A percentile compares a stretch with the other conserved stretches of the same genome.
Evolutionary conservation across 2,329 filamentous ascomycete genomes (phyloP).

Genomic region (Sphaerulina vaccinii): DNA sequence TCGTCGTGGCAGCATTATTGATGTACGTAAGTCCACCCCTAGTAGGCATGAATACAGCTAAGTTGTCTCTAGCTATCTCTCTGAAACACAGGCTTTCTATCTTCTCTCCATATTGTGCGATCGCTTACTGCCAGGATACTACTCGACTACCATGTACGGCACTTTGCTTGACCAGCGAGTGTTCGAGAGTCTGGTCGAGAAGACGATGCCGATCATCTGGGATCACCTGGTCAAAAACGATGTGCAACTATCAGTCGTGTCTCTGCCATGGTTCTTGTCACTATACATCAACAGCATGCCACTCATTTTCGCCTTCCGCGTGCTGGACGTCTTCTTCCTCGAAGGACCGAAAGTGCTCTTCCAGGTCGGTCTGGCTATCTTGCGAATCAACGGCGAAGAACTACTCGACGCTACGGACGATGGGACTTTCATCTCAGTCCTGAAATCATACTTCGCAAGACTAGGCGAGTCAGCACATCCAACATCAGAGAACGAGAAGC

Average conservation of each 20-base stretch:
- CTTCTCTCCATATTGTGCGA: conserved; percentile 89
- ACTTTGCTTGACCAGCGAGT: conserved; percentile 95
- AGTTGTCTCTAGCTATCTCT: conserved; percentile 70
- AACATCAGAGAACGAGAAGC: conserved; percentile 89
- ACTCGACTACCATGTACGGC: conserved; percentile 98
- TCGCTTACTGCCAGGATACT: conserved; percentile 90
- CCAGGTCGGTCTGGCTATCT: conserved; percentile 93
- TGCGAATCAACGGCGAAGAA: conserved; percentile 95
- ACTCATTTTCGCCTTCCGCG: conserved; percentile 92
- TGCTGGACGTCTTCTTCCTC: conserved; percentile 96
- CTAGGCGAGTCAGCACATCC: conserved; percentile 95
- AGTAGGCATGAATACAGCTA: conserved; percentile 3
- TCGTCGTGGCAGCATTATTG: conserved; percentile 92
- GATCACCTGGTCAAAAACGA: conserved; percentile 96
- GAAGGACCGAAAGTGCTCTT: conserved; percentile 97
- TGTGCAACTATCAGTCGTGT: conserved; percentile 95
- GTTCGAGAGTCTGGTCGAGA: conserved; percentile 96
- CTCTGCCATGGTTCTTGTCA: conserved; percentile 95
- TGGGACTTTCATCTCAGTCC: conserved; percentile 90
- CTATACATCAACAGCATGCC: conserved; percentile 99
- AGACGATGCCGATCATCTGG: conserved; percentile 98
- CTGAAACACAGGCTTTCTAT: conserved; percentile 92
- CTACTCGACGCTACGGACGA: conserved; percentile 90
- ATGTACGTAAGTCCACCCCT: conserved; percentile 57
- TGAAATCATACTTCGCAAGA: conserved; percentile 91